A percentile compares a stretch with the other conserved stretches of the same genome.
phyloP scores from a whole-genome alignment of 768 basidiomycete species.

The Lentinula lateritia region DNA sequence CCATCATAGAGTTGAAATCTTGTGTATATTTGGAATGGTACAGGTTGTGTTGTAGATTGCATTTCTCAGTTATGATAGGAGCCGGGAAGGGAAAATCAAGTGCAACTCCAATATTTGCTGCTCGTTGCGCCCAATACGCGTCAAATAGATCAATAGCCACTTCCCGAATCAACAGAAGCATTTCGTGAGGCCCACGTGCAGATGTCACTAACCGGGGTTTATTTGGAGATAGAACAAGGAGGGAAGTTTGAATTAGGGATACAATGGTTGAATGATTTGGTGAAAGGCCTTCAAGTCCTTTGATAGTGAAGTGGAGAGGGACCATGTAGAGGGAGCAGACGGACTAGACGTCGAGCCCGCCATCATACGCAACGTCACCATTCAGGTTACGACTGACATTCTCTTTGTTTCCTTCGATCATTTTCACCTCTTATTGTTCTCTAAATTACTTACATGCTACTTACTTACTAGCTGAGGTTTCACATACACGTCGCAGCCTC shows the following conservation, averaged over 20 bases:
- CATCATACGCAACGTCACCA: no score
- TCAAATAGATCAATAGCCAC: slow-evolving; percentile 78
- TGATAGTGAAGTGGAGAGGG: slow-evolving; percentile 34
- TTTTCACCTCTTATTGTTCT: no score
- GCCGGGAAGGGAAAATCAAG: slow-evolving; percentile 76
- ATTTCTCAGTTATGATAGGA: slow-evolving; percentile 16
- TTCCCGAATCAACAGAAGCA: slow-evolving; percentile 56
- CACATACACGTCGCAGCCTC: no score
- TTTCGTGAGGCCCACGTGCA: slow-evolving; percentile 63
- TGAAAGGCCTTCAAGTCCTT: slow-evolving; percentile 19
- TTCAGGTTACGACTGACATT: no score
- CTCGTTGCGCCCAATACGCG: slow-evolving; percentile 61
- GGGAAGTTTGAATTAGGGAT: slow-evolving; percentile 54
- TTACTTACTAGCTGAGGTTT: no score
- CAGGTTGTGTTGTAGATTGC: slow-evolving; percentile 66
- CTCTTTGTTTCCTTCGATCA: no score
- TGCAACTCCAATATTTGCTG: slow-evolving; percentile 66
- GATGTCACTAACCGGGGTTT: slow-evolving; percentile 66
- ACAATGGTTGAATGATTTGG: slow-evolving; percentile 15
- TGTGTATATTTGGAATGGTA: slow-evolving; percentile 51
- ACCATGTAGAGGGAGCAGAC: no score
- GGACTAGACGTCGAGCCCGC: neutral
- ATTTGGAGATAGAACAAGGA: slow-evolving; percentile 38
- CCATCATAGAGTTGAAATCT: slow-evolving; percentile 50
- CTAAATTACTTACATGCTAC: no score